phyloP scores from a whole-genome alignment of 768 basidiomycete species.

The Tephrocybe rancida region DNA sequence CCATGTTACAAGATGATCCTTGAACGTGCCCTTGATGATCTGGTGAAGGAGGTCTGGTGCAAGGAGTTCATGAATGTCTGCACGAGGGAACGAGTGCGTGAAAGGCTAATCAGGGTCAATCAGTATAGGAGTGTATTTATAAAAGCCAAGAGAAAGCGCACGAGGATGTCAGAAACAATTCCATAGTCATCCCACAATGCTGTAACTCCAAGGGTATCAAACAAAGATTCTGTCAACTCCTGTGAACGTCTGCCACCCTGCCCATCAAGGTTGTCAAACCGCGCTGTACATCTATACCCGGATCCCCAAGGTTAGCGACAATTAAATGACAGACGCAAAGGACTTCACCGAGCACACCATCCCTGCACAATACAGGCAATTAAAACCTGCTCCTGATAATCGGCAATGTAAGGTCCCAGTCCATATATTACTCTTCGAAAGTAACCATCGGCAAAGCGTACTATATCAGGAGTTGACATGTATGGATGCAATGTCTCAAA shows the following conservation, averaged over 20 bases:
- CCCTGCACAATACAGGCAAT: not conserved
- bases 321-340: too few species aligned
- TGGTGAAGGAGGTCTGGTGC: not conserved
- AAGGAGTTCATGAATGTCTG: conserved; percentile 2
- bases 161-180: conserved; percentile 16
- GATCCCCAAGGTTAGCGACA: too few species aligned
- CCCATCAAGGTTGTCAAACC: not conserved
- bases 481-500: conserved; percentile 7
- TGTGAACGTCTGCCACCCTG: not conserved
- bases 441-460: not conserved
- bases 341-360: not conserved
- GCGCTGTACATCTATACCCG: not conserved
- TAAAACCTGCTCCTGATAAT: not conserved
- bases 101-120: not conserved
- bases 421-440: not conserved
- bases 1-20: conserved; percentile 1
- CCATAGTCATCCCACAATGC: conserved; percentile 7
- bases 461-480: not conserved
- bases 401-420: not conserved
- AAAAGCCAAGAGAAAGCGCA: conserved; percentile 23
- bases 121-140: too few species aligned
- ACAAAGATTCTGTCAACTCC: conserved; percentile 19
- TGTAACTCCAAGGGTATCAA: not conserved
- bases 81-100: conserved; percentile 8
- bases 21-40: conserved; percentile 1